Base-by-base conservation (phyloP, 202 grass and related monocot species). In the Musa balbisiana region DNA sequence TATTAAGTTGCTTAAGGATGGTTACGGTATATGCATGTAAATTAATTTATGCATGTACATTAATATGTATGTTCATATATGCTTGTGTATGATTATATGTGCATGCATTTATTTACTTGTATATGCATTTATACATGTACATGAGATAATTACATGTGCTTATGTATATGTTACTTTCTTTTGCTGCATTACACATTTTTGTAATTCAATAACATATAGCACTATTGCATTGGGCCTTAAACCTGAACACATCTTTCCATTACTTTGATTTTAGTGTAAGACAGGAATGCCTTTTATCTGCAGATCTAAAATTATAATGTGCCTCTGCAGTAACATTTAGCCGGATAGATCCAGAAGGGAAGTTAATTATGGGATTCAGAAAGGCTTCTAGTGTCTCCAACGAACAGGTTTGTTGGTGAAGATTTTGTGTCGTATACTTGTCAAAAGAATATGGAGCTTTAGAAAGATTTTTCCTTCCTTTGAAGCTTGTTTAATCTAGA, bases 351-450 rank as follows among this genome's bases (percentile, higher is more conserved):
- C 95, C 95, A 27, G 88, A 92, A 86, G 91, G 95, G 51, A 99
- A 90, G 64, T 74, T 99, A 73, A 81, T 99, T 73, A 99, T 99
- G 95, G 91, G 91, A 21, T 99, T 95, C 80, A 84, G 95, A 71
- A 99, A 88, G 87, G 89, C 95, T 69, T 72, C 87, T 67, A 83
- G 73, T 73, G 50, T 78, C 73, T 62, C 85, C 58, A 26, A 73
- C 8, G 87, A 90, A 86, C 91, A 90, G 85, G 91, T 93, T 59
- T 21, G 69, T 15, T 16, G 73, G 33, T 59, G 20, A 72, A 23
- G 43, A 8, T 22, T 21, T 50, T 50, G 2, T 17, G 17, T 17
- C 10, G 17, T 21, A 19, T 4, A 62, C 14, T 62, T 15, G 13
- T 62, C 12, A 62, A 43, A 43, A 43, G 33, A 43, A 43, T 1